phyloP scores from a whole-genome alignment of 148 eudicot genomes.

The Cornus kousa region DNA sequence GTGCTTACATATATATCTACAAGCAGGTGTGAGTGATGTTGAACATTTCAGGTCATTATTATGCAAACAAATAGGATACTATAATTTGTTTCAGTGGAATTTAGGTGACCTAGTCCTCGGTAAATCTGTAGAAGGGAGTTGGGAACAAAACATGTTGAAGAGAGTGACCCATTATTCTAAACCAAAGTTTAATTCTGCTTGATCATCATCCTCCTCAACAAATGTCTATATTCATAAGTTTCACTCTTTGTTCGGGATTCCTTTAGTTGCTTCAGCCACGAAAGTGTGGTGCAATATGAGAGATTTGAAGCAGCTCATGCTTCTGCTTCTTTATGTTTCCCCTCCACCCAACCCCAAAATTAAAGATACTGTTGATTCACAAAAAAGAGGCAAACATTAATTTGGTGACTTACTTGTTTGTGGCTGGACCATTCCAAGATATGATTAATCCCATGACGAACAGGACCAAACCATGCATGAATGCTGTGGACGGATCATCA shows the following conservation, averaged over 20 bases:
- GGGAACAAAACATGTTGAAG: neutral
- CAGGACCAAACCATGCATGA: conserved; percentile 57
- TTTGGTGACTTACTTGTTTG: conserved; percentile 58
- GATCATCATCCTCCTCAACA: neutral
- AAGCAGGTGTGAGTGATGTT: too few species aligned
- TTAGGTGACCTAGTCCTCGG: neutral
- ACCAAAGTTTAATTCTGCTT: neutral
- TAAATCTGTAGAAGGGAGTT: neutral
- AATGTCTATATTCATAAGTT: neutral
- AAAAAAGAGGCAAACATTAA: too few species aligned
- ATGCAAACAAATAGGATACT: neutral
- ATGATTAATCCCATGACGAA: conserved; percentile 66
- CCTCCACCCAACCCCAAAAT: too few species aligned
- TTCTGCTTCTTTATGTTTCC: too few species aligned
- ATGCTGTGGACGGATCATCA: conserved; percentile 55
- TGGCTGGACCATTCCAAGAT: conserved; percentile 79
- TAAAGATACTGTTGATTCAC: neutral
- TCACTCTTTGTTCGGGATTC: neutral
- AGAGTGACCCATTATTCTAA: neutral
- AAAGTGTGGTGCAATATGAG: neutral
- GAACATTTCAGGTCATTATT: neutral
- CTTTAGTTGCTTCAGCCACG: neutral
- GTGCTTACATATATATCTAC: too few species aligned
- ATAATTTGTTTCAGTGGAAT: neutral
- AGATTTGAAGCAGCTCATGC: too few species aligned